phyloP scores from a whole-genome alignment of 2,329 filamentous ascomycete species.

The Diplodia mutila region DNA sequence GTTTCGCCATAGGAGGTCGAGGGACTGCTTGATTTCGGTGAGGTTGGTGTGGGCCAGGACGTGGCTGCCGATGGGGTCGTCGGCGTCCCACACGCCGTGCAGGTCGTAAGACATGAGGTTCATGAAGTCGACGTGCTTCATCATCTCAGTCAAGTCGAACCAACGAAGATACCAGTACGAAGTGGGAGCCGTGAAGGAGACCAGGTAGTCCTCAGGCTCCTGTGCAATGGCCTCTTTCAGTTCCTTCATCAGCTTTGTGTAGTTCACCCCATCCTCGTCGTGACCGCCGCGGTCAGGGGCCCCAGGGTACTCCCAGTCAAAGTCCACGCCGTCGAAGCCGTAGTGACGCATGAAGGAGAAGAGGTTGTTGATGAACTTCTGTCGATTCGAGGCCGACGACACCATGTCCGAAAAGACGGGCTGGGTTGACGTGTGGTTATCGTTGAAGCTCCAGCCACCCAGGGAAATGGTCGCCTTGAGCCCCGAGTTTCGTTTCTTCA shows the following conservation, averaged over 20 bases:
- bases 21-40: slow-evolving; percentile 49
- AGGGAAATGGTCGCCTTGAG: slow-evolving; percentile 47
- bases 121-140: slow-evolving; percentile 44
- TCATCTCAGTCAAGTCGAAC: slow-evolving; percentile 35
- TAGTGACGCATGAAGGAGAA: slow-evolving; percentile 48
- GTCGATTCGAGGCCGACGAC: slow-evolving; percentile 33
- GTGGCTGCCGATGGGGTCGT: slow-evolving; percentile 37
- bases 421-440: slow-evolving; percentile 34
- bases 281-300: slow-evolving; percentile 45
- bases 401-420: slow-evolving; percentile 43
- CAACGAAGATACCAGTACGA: slow-evolving; percentile 35
- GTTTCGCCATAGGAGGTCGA: slow-evolving; percentile 54
- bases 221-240: slow-evolving; percentile 31
- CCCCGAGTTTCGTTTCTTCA: slow-evolving; percentile 36
- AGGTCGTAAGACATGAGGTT: slow-evolving; percentile 54
- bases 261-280: slow-evolving; percentile 39
- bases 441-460: slow-evolving; percentile 50
- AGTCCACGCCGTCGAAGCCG: slow-evolving; percentile 49
- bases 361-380: slow-evolving; percentile 44
- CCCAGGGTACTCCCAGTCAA: slow-evolving; percentile 50
- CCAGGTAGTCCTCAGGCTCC: slow-evolving; percentile 22
- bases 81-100: slow-evolving; percentile 46
- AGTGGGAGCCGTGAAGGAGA: slow-evolving; percentile 35
- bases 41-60: slow-evolving; percentile 51
- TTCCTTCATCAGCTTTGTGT: slow-evolving; percentile 32